Conservation (phyloP, 2,329 filamentous ascomycete genomes). For the Ceratocystis huliohia region DNA sequence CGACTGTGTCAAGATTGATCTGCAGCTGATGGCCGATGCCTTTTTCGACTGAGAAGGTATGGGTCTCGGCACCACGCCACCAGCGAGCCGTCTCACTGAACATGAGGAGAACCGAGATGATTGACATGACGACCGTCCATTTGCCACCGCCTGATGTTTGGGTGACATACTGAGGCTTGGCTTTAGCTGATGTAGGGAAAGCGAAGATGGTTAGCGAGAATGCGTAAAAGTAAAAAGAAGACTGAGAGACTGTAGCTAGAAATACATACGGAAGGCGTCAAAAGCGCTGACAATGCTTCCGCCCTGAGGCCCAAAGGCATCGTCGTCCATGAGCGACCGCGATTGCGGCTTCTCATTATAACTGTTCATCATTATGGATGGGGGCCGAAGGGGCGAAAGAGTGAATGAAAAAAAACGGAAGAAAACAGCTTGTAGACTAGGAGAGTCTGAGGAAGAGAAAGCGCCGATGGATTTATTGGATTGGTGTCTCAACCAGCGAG, state of each 20-base stretch:
- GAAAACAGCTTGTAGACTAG: neutral
- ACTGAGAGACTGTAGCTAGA: neutral
- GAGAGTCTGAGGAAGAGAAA: neutral
- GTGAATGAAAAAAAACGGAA: neutral
- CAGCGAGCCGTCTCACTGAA: constrained; percentile 68
- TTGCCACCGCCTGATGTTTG: constrained; percentile 77
- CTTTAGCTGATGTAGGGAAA: constrained; percentile 59
- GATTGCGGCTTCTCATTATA: constrained; percentile 37
- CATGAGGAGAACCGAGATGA: constrained; percentile 62
- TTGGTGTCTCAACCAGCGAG: neutral
- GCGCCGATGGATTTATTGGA: neutral
- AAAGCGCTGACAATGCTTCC: constrained; percentile 68
- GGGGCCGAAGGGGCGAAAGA: neutral
- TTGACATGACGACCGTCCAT: constrained; percentile 74
- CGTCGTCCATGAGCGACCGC: constrained; percentile 47
- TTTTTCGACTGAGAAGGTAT: constrained; percentile 89
- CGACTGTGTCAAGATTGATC: constrained; percentile 88
- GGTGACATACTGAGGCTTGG: constrained; percentile 83
- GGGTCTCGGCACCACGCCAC: constrained; percentile 72
- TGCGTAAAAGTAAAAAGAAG: too few relatives aligned
- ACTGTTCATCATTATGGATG: constrained; percentile 60
- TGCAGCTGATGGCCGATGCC: constrained; percentile 77
- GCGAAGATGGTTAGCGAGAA: too few relatives aligned
- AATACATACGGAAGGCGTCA: constrained; percentile 78
- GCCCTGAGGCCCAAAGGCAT: constrained; percentile 59